Evolutionary conservation across 176 grass and related monocot genomes (phyloP).

Genomic region (Ananas comosus): DNA sequence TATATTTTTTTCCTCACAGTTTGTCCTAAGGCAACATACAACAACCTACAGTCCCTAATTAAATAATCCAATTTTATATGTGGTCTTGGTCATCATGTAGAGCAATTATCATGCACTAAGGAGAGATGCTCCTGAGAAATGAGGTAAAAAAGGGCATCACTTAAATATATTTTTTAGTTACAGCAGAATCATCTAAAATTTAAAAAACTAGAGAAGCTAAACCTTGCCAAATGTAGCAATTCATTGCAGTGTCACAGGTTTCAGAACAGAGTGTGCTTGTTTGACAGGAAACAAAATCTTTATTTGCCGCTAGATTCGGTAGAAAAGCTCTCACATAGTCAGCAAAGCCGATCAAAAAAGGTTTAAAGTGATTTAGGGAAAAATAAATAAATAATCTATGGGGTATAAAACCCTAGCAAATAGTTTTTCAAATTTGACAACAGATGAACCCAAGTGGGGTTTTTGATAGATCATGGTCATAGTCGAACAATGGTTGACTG

Average conservation of each 20-base stretch:
- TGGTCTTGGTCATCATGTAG: no score
- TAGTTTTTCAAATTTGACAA: slow-evolving; percentile 24
- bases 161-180: not conserved
- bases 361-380: not conserved
- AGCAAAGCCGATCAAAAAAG: slow-evolving; percentile 27
- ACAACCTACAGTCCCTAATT: no score
- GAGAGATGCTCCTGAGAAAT: no score
- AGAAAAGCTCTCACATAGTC: slow-evolving; percentile 10
- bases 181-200: slow-evolving; percentile 1
- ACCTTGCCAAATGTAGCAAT: not conserved
- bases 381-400: slow-evolving; percentile 16
- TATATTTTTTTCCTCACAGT: no score
- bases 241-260: slow-evolving; percentile 18
- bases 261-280: slow-evolving; percentile 11
- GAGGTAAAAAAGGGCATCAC: no score
- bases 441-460: slow-evolving; percentile 18
- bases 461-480: slow-evolving; percentile 19
- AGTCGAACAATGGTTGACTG: slow-evolving; percentile 7
- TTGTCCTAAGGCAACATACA: no score
- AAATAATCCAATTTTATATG: no score
- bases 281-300: slow-evolving; percentile 28
- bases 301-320: slow-evolving; percentile 30
- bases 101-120: not conserved
- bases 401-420: slow-evolving; percentile 17
- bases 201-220: not conserved